Conservation (phyloP, 805 yeast species). For the Candida multigemmis region DNA sequence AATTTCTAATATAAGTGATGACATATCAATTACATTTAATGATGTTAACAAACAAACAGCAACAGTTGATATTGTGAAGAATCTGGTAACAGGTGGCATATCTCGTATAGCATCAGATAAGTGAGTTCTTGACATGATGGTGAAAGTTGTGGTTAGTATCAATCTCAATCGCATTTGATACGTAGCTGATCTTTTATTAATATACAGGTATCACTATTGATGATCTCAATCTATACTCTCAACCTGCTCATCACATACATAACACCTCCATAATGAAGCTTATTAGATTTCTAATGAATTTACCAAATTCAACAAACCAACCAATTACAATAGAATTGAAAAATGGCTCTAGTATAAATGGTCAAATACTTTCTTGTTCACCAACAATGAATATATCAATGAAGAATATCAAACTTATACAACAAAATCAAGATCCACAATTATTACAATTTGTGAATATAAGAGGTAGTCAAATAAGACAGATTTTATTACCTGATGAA, state of each 20-base stretch:
- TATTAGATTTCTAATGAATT: slow-evolving; percentile 73
- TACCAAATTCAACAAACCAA: slow-evolving; percentile 56
- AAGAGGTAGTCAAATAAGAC: slow-evolving; percentile 83
- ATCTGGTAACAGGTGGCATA: slow-evolving; percentile 58
- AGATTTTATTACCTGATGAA: slow-evolving; percentile 78
- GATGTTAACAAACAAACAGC: slow-evolving; percentile 29
- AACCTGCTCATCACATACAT: neutral
- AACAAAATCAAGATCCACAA: slow-evolving; percentile 60
- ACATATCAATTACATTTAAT: slow-evolving; percentile 9
- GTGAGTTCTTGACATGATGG: too few species aligned
- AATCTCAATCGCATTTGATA: too few species aligned
- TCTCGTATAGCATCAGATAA: slow-evolving; percentile 13
- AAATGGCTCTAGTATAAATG: slow-evolving; percentile 81
- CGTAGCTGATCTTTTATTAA: too few species aligned
- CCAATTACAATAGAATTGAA: slow-evolving; percentile 86
- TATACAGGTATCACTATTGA: too few species aligned
- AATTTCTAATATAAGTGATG: slow-evolving; percentile 7
- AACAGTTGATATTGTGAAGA: slow-evolving; percentile 40
- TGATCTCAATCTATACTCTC: neutral
- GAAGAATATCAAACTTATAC: slow-evolving; percentile 71
- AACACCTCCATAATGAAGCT: slow-evolving; percentile 39
- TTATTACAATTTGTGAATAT: slow-evolving; percentile 71
- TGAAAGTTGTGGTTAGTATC: too few species aligned
- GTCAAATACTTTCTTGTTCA: slow-evolving; percentile 75
- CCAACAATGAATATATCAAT: slow-evolving; percentile 87